phyloP scores from a whole-genome alignment of 1,284 basidiomycete species.

The Peniophora sp. region DNA sequence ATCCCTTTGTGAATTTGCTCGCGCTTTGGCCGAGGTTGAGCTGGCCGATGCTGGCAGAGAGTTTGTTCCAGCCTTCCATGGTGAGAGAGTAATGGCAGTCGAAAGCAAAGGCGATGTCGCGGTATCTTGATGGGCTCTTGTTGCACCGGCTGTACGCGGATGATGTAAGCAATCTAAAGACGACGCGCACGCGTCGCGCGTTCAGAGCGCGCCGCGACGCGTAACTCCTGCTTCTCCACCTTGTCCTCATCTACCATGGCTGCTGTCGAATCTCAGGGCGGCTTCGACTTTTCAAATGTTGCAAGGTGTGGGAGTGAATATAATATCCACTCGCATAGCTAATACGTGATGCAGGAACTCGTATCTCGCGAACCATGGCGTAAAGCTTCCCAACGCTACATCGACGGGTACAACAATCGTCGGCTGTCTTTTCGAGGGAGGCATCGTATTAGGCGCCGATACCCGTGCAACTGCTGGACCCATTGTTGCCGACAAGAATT shows the following conservation, averaged over 20 bases:
- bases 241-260: conserved; percentile 17
- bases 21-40: conserved; percentile 67
- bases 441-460: conserved; percentile 93
- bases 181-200: not conserved
- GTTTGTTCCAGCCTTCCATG: conserved; percentile 75
- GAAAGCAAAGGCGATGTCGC: not conserved
- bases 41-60: conserved; percentile 48
- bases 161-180: conserved; percentile 1
- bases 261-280: conserved; percentile 20
- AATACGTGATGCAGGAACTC: conserved; percentile 52
- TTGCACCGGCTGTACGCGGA: not conserved
- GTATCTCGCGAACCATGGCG: conserved; percentile 64
- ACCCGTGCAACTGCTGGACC: conserved; percentile 92
- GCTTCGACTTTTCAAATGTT: conserved; percentile 30
- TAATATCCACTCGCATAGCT: not conserved
- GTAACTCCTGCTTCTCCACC: conserved; percentile 5
- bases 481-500: conserved; percentile 99
- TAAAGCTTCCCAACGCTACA: conserved; percentile 75
- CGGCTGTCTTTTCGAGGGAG: conserved; percentile 92
- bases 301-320: conserved; percentile 17
- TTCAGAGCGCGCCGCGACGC: conserved; percentile 6
- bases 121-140: not conserved
- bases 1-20: conserved; percentile 71
- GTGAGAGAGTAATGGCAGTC: conserved; percentile 2
- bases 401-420: conserved; percentile 98